phyloP scores from a whole-genome alignment of 179 eudicot genomes.

The Beta corolliflora region DNA sequence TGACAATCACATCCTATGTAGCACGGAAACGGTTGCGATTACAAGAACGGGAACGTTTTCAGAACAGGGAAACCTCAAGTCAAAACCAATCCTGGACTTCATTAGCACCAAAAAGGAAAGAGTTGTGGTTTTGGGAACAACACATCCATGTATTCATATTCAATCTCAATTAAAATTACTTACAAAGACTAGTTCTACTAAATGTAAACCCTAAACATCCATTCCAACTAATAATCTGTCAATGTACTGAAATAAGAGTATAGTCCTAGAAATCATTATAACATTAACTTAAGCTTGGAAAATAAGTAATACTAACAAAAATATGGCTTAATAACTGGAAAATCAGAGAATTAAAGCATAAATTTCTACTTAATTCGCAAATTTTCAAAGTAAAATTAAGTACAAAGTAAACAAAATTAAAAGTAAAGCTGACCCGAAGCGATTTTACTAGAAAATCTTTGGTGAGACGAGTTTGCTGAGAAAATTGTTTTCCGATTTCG shows the following conservation, averaged over 20 bases:
- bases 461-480: conserved; percentile 54
- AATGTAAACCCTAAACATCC: neutral
- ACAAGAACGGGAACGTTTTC: no score
- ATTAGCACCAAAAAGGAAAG: no score
- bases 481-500: conserved; percentile 61
- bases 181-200: no score
- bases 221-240: neutral
- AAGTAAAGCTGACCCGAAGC: conserved; percentile 43
- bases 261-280: neutral
- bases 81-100: neutral
- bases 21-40: no score
- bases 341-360: neutral
- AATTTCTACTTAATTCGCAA: neutral
- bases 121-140: no score
- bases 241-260: neutral
- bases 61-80: no score
- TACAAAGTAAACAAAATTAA: neutral
- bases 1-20: neutral
- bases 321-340: neutral
- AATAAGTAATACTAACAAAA: neutral
- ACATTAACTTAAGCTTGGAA: neutral
- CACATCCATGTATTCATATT: no score
- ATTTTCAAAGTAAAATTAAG: no score
- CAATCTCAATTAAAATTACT: no score
- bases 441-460: conserved; percentile 63